Evolutionary conservation across 352 stramenopile species (phyloP), one percentile per base, ranked within the genome.

Genomic region (Phytophthora citricola): DNA sequence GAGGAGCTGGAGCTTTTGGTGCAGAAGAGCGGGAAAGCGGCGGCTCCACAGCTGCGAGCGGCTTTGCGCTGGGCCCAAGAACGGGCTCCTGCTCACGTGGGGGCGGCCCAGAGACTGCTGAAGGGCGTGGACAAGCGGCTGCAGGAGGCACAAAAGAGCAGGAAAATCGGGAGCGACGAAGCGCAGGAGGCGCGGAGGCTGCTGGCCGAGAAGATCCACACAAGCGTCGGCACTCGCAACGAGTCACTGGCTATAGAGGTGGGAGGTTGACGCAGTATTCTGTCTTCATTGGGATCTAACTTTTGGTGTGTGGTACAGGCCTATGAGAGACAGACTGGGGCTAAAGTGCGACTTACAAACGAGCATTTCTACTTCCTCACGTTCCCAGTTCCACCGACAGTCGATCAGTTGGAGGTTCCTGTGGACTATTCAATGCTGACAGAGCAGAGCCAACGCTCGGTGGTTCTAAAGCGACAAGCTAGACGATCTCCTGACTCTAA

Each of bases 171-270:
- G 9, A 50, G 29, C 0, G 63, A 78, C 8, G 81, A 91, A 53
- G 79, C 74, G 10, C 61, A 59, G 5, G 69, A 80, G n/a, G 65
- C 73, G 17, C 76, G 76, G 22, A 70, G 73, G 11, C 58, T 81
- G 26, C 58, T 94, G 44, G 60, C 58, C 9, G 72, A 90, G 57
- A 86, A 84, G 32, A 89, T 94, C 38, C 70, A 85, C 26, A 78
- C 77, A 31, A 92, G 80, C 38, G 79, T 89, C 34, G 86, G 86
- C 10, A 78, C 73, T 43, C 82, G 86, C 29, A 92, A 94, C 49
- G 86, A 94, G 64, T 50, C 71, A 39, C 58, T 91, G 49, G 86
- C 79, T 40, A 57, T 94, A 10, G 62, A 85, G 63, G 77, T 86
- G 46, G 6, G 70, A 5, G 2, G 40, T 27, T 38, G n/a, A 34